A percentile compares a stretch with the other conserved stretches of the same genome.
These are phyloP conservation scores for Megacollybia marginata DNA, from an alignment of 768 basidiomycete species.

Conservation along the genomic window DNA sequence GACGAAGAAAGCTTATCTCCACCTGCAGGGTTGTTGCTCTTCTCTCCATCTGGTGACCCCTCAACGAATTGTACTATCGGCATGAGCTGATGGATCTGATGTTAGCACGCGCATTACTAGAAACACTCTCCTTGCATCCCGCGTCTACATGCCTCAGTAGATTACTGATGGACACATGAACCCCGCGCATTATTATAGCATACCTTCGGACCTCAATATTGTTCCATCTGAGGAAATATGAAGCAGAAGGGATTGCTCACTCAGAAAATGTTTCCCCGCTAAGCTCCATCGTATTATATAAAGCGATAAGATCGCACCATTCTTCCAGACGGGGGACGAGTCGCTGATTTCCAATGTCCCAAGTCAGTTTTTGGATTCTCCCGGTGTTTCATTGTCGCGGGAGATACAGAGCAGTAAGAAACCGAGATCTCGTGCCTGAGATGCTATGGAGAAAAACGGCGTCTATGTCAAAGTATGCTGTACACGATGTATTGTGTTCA, in stretches of 20 bases:
- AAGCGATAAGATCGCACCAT: conserved; percentile 30
- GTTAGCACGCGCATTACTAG: no score
- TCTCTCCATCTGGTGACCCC: no score
- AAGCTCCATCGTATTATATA: conserved; percentile 29
- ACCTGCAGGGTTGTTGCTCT: no score
- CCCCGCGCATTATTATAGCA: conserved; percentile 44
- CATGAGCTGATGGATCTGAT: no score
- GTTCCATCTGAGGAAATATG: not conserved
- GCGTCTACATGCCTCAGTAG: conserved; percentile 38
- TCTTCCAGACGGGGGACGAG: conserved; percentile 23
- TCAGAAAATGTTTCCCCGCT: conserved; percentile 36
- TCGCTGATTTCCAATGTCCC: conserved; percentile 25
- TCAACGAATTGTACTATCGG: no score
- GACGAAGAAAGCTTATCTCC: no score
- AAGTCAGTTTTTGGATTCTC: no score
- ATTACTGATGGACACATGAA: conserved; percentile 49
- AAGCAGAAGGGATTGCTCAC: conserved; percentile 25
- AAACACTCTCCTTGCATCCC: conserved; percentile 25
- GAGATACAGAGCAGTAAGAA: conserved; percentile 45
- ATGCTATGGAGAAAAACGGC: conserved; percentile 29
- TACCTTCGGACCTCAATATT: conserved; percentile 36
- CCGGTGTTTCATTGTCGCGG: conserved; percentile 14
- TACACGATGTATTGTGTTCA: conserved; percentile 33
- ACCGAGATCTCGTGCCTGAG: conserved; percentile 34
- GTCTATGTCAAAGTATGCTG: conserved; percentile 29